Conservation (phyloP, 345 rosid species). For the Cardamine occulta region DNA sequence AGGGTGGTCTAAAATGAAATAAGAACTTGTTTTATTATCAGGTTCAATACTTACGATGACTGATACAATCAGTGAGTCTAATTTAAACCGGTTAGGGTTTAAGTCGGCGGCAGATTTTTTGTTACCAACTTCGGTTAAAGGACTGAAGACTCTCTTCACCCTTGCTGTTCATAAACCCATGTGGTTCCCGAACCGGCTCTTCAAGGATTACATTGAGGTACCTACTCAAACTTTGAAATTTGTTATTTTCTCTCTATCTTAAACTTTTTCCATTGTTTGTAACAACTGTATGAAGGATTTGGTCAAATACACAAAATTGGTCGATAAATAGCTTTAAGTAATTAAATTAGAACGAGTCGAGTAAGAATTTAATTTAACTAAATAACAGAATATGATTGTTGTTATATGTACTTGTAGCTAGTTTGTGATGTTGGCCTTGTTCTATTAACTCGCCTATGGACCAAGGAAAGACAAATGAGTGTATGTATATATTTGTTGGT, state of each 20-base stretch:
- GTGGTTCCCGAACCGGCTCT: conserved; percentile 84
- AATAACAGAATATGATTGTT: neutral
- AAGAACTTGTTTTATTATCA: neutral
- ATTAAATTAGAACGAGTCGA: neutral
- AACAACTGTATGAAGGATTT: neutral
- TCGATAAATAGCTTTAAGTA: neutral
- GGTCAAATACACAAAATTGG: neutral
- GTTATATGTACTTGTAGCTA: neutral
- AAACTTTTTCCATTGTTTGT: neutral
- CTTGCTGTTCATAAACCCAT: conserved; percentile 74
- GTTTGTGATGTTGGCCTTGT: neutral
- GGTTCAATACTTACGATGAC: conserved; percentile 85
- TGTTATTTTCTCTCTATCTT: neutral
- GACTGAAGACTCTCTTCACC: conserved; percentile 71
- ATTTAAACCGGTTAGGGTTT: conserved; percentile 65
- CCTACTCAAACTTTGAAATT: neutral
- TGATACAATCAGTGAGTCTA: conserved; percentile 58
- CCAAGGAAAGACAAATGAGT: neutral
- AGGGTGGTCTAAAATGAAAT: neutral
- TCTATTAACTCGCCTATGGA: neutral
- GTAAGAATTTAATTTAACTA: neutral
- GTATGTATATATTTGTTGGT: neutral
- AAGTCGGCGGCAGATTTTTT: conserved; percentile 77
- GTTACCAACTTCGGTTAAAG: conserved; percentile 76
- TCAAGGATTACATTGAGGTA: conserved; percentile 84